These are phyloP conservation scores for Ramularia endophylla DNA, from an alignment of 2,329 filamentous ascomycete species.

Conservation along the genomic window DNA sequence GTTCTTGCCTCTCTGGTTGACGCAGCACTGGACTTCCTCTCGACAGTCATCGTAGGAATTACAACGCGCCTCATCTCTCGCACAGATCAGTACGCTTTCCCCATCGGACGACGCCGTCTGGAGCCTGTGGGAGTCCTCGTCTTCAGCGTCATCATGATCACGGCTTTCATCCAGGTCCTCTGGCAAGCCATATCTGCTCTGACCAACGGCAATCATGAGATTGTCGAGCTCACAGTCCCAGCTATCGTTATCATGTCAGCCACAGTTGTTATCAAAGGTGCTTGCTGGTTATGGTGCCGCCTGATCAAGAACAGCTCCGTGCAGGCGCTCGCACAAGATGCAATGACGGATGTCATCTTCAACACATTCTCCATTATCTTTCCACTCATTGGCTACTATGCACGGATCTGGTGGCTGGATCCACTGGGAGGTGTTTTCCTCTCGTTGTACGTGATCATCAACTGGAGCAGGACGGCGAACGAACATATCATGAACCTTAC, in stretches of 20 bases:
- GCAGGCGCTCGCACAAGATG: constrained; percentile 67
- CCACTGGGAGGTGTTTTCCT: constrained; percentile 70
- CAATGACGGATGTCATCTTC: constrained; percentile 75
- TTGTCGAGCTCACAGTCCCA: constrained; percentile 67
- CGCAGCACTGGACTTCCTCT: constrained; percentile 72
- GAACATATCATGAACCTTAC: constrained; percentile 77
- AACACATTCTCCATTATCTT: constrained; percentile 86
- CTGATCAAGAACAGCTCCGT: constrained; percentile 81
- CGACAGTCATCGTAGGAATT: constrained; percentile 73
- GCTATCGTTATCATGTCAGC: constrained; percentile 74
- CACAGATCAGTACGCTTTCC: constrained; percentile 69
- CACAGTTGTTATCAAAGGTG: constrained; percentile 75
- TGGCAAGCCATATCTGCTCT: constrained; percentile 64
- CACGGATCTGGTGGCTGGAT: constrained; percentile 78
- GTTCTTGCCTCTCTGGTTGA: constrained; percentile 76
- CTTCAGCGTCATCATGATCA: constrained; percentile 82
- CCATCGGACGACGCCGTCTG: constrained; percentile 68
- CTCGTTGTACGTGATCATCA: constrained; percentile 72
- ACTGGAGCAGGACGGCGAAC: constrained; percentile 67
- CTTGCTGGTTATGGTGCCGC: constrained; percentile 83
- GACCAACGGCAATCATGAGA: constrained; percentile 52
- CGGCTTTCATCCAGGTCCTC: constrained; percentile 72
- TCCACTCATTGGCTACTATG: constrained; percentile 70
- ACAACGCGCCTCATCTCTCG: constrained; percentile 69
- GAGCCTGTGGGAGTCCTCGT: constrained; percentile 76